phyloP scores from a whole-genome alignment of 805 yeast genomes.

The Zygosaccharomyces lentus region DNA sequence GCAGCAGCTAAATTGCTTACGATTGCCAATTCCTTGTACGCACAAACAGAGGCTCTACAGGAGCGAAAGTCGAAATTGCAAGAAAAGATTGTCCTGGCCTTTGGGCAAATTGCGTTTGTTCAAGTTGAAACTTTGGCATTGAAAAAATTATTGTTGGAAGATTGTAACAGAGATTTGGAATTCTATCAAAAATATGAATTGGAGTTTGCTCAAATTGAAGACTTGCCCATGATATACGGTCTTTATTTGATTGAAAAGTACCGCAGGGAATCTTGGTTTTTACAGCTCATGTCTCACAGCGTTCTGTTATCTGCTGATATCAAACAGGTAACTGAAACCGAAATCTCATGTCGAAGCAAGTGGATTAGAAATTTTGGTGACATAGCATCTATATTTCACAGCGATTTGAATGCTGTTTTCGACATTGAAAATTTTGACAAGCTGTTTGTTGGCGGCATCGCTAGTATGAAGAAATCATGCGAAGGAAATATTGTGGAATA shows the following conservation, averaged over 20 bases:
- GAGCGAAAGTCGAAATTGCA: constrained; percentile 36
- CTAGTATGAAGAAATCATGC: background rate
- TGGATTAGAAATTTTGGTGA: constrained; percentile 64
- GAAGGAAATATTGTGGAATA: background rate
- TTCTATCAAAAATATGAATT: constrained; percentile 23
- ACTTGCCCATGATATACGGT: constrained; percentile 69
- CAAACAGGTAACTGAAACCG: constrained; percentile 54
- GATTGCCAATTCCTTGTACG: constrained; percentile 28
- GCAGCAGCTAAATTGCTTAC: constrained; percentile 21
- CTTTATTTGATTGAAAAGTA: constrained; percentile 58
- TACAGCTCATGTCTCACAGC: constrained; percentile 23
- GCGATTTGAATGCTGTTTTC: constrained; percentile 2
- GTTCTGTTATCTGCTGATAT: constrained; percentile 51
- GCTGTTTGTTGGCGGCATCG: background rate
- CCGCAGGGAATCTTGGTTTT: constrained; percentile 53
- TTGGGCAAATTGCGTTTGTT: constrained; percentile 36
- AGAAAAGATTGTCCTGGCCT: constrained; percentile 25
- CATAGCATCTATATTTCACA: constrained; percentile 15
- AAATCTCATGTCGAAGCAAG: constrained; percentile 46
- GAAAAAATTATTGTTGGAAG: constrained; percentile 31
- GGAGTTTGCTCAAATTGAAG: constrained; percentile 44
- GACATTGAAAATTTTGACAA: constrained; percentile 9
- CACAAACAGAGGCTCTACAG: constrained; percentile 22
- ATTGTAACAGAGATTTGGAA: constrained; percentile 32
- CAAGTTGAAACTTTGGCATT: constrained; percentile 38